A percentile compares a stretch with the other conserved stretches of the same genome.
These are phyloP conservation scores for Ustilago hordei DNA, from an alignment of 1,284 basidiomycete species.

Conservation along the genomic window DNA sequence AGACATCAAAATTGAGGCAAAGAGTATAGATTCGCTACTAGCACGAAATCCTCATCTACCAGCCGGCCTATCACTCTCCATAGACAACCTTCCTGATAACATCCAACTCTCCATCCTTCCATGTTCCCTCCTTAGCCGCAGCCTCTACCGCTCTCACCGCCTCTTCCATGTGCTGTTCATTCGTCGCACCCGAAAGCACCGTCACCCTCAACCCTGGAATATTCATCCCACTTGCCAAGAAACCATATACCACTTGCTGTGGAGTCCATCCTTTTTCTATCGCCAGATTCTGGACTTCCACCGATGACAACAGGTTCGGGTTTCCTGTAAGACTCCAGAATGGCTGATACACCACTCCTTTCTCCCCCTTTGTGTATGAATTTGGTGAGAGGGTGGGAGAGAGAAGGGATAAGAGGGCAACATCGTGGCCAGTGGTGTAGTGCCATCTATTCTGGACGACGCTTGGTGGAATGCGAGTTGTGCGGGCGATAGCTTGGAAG, in stretches of 20 bases:
- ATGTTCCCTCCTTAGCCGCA: constrained; percentile 15
- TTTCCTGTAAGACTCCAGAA: constrained; percentile 68
- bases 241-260: constrained; percentile 62
- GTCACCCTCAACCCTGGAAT: constrained; percentile 52
- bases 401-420: constrained; percentile 60
- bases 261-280: constrained; percentile 46
- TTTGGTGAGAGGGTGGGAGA: constrained; percentile 61
- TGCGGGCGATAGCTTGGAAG: constrained; percentile 48
- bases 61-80: constrained; percentile 48
- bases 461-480: constrained; percentile 44
- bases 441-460: constrained; percentile 68
- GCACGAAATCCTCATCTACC: not conserved
- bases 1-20: not conserved
- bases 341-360: constrained; percentile 58
- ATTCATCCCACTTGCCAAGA: constrained; percentile 56
- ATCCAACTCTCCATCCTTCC: constrained; percentile 46
- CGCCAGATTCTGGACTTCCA: constrained; percentile 47
- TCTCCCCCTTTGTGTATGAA: constrained; percentile 25
- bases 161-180: constrained; percentile 60
- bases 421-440: constrained; percentile 64
- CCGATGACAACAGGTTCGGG: constrained; percentile 44
- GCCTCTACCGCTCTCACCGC: constrained; percentile 52
- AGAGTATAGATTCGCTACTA: not conserved
- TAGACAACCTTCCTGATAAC: constrained; percentile 58
- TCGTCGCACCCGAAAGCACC: constrained; percentile 59